phyloP scores from a whole-genome alignment of 305 asterid genomes.

The Fraxinus dipetala region DNA sequence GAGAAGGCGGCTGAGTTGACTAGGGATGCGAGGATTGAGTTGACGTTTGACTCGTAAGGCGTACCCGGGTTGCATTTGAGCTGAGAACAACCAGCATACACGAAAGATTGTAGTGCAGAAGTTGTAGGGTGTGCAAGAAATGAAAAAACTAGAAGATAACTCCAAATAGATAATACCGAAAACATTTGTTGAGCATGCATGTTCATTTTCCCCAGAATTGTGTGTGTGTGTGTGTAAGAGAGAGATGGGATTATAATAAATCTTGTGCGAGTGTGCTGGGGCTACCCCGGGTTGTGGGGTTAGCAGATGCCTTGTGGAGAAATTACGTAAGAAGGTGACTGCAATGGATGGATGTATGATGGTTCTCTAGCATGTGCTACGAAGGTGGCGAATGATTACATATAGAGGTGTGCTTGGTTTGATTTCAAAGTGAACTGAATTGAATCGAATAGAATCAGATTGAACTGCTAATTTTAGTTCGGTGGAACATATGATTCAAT shows the following conservation, averaged over 20 bases:
- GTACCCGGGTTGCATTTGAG: conserved; percentile 42
- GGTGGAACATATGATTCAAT: background rate
- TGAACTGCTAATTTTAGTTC: background rate
- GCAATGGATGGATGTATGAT: background rate
- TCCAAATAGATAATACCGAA: background rate
- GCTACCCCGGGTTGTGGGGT: too few relatives aligned
- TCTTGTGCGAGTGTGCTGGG: too few relatives aligned
- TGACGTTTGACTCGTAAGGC: conserved; percentile 46
- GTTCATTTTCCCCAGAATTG: background rate
- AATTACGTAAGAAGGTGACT: background rate
- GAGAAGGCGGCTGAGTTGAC: conserved; percentile 51
- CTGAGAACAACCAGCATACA: conserved; percentile 58
- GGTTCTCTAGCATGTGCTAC: too few relatives aligned
- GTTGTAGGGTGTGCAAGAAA: background rate
- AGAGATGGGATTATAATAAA: background rate
- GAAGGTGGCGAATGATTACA: too few relatives aligned
- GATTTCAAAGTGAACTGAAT: too few relatives aligned
- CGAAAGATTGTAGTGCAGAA: conserved; percentile 29
- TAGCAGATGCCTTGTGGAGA: background rate
- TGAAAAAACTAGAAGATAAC: background rate
- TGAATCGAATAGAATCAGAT: too few relatives aligned
- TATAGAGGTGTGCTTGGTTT: too few relatives aligned
- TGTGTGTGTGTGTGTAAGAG: background rate
- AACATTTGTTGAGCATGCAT: conserved; percentile 21
- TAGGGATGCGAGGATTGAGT: conserved; percentile 49